phyloP scores from a whole-genome alignment of 73 alveolate species.

The Diophrys sp. region DNA sequence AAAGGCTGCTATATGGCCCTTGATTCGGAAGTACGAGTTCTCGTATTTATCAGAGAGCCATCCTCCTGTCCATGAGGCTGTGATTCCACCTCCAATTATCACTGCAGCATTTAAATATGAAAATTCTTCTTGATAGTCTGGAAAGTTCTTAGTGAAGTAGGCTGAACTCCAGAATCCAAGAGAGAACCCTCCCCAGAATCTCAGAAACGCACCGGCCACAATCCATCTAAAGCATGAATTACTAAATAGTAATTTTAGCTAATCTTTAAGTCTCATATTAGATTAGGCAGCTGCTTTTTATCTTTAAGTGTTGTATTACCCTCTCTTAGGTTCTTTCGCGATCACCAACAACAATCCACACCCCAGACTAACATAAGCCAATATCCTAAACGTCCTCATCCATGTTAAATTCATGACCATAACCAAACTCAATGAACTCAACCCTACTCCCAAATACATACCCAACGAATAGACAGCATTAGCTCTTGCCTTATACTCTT shows the following conservation, averaged over 20 bases:
- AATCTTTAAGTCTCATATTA: not conserved
- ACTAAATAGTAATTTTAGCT: constrained; percentile 2
- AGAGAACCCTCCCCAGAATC: constrained; percentile 60
- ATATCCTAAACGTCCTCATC: constrained; percentile 25
- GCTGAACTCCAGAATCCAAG: constrained; percentile 45
- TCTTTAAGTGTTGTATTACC: not conserved
- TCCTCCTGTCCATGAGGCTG: constrained; percentile 26
- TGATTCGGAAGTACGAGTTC: not conserved
- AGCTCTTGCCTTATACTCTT: constrained; percentile 41
- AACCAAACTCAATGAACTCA: constrained; percentile 24
- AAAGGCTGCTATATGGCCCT: constrained; percentile 18
- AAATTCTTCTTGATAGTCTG: constrained; percentile 14
- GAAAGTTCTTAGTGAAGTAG: constrained; percentile 31
- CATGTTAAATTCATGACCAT: constrained; percentile 34
- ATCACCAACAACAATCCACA: constrained; percentile 7
- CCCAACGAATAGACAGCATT: constrained; percentile 39
- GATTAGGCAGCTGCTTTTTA: not conserved
- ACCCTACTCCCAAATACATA: constrained; percentile 44
- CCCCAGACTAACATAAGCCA: constrained; percentile 11
- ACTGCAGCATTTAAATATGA: constrained; percentile 21
- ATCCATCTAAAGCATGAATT: not conserved
- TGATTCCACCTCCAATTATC: constrained; percentile 10
- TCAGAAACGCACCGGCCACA: constrained; percentile 24
- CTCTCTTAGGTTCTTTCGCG: constrained; percentile 49
- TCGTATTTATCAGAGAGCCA: constrained; percentile 21